phyloP scores from a whole-genome alignment of 805 yeast species.

The Candida ovalis region DNA sequence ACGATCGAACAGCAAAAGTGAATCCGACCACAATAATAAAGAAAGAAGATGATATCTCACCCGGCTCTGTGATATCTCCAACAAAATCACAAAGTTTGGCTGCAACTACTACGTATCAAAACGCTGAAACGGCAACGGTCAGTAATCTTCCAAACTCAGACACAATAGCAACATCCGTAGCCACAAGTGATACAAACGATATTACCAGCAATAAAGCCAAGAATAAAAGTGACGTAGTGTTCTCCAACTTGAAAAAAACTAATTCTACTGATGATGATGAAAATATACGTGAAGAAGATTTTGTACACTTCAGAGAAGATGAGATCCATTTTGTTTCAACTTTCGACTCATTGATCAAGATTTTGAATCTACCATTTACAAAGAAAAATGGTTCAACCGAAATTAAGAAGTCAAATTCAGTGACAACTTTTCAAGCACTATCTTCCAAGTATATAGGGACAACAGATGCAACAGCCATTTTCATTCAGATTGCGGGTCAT shows the following conservation, averaged over 20 bases:
- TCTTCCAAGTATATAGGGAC: conserved; percentile 18
- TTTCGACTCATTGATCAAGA: conserved; percentile 15
- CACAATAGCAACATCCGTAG: too few species aligned
- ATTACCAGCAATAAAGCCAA: neutral
- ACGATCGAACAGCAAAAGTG: neutral
- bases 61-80: neutral
- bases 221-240: neutral
- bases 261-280: conserved; percentile 1
- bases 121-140: too few species aligned
- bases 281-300: neutral
- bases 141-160: neutral
- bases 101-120: too few species aligned
- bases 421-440: conserved; percentile 19
- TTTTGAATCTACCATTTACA: conserved; percentile 16
- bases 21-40: neutral
- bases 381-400: conserved; percentile 14
- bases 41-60: neutral
- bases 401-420: conserved; percentile 20
- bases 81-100: neutral
- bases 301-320: conserved; percentile 7
- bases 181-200: neutral
- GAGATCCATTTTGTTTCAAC: conserved; percentile 16
- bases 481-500: conserved; percentile 14
- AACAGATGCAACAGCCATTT: conserved; percentile 19
- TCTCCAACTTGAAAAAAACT: neutral